Evolutionary conservation across 371 early-diverging fungal genomes (phyloP).

Genomic region (Saksenaea oblongispora): DNA sequence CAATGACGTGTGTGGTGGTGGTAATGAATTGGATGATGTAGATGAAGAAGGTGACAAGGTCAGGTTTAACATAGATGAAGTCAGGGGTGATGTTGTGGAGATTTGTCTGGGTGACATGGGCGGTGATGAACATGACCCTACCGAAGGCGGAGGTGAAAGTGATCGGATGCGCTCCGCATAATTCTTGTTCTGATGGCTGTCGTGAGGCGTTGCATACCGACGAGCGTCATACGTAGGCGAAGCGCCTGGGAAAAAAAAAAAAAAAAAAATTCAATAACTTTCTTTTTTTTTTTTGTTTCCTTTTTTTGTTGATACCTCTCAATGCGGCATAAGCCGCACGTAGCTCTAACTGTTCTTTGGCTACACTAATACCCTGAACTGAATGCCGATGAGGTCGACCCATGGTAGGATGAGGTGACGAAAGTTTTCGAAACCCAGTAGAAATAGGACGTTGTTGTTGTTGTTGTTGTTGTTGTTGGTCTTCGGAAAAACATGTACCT

Average conservation of each 20-base stretch:
- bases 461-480: neutral
- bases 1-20: slow-evolving; percentile 25
- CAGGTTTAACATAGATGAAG: slow-evolving; percentile 44
- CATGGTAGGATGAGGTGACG: slow-evolving; percentile 10
- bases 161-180: slow-evolving; percentile 20
- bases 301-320: neutral
- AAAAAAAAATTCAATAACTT: neutral
- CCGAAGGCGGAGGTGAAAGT: slow-evolving; percentile 21
- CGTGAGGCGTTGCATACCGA: slow-evolving; percentile 15
- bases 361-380: slow-evolving; percentile 46
- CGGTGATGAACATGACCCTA: slow-evolving; percentile 20
- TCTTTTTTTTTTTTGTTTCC: neutral
- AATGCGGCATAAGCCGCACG: slow-evolving; percentile 19
- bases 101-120: slow-evolving; percentile 26
- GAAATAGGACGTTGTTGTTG: neutral
- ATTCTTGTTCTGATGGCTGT: slow-evolving; percentile 1
- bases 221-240: slow-evolving; percentile 7
- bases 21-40: slow-evolving; percentile 21
- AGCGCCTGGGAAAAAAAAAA: slow-evolving; percentile 13
- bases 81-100: slow-evolving; percentile 17
- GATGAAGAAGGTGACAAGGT: slow-evolving; percentile 40
- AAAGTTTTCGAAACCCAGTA: neutral
- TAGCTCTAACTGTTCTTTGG: slow-evolving; percentile 44
- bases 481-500: slow-evolving; percentile 11
- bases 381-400: slow-evolving; percentile 47